Base-by-base conservation (phyloP, 2,329 filamentous ascomycete genomes). In the Fonsecaea multimorphosa region DNA sequence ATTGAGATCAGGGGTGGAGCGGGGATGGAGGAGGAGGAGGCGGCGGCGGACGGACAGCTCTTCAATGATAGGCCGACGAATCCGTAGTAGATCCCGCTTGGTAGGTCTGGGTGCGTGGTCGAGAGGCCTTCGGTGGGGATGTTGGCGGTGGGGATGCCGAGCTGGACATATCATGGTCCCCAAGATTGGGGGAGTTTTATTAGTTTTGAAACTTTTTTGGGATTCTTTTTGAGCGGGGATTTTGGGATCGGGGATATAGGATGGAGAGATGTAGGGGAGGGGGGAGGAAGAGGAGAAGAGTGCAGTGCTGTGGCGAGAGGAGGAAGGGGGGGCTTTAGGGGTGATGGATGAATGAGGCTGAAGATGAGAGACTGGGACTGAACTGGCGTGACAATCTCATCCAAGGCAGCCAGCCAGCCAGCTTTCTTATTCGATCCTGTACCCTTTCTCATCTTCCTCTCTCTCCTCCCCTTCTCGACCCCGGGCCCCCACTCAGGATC, bases 111-210 rank as follows among this genome's bases (percentile, higher is more conserved):
- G 63, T 81, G 75, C 5, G 8, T 9, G 9, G 76, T 89, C 73
- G 88, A 88, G 52, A 98, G 87, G 31, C 85, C 85, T 14, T 84
- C 83, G 66, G 89, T 79, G 8, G 88, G 88, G 74, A 90, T 89
- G 82, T 98, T 99, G 76, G 95, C 95, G 1, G 95, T 98, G 1
- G 95, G 95, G 76, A 98, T 97, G 72, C 94, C 94, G 76, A 98
- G 91, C 89, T 96, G 69, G 24, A n/a, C n/a, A n/a, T 56, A 38
- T 44, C n/a, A 11, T 19, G n/a, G n/a, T n/a, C n/a, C 38, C 38
- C 16, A 19, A 22, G n/a, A 3, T 14, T 8, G 27, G 11, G 16
- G 51, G 3, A 38, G 54, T 38, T n/a, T 49, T 12, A 1, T 9
- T 2, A 2, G 16, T 19, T 44, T 44, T n/a, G 16, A n/a, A n/a